Percentiles rank a stretch among this genome's conserved stretches.
Evolutionary conservation across 371 early-diverging fungal genomes (phyloP).

Genomic region (Gilbertella persicaria): DNA sequence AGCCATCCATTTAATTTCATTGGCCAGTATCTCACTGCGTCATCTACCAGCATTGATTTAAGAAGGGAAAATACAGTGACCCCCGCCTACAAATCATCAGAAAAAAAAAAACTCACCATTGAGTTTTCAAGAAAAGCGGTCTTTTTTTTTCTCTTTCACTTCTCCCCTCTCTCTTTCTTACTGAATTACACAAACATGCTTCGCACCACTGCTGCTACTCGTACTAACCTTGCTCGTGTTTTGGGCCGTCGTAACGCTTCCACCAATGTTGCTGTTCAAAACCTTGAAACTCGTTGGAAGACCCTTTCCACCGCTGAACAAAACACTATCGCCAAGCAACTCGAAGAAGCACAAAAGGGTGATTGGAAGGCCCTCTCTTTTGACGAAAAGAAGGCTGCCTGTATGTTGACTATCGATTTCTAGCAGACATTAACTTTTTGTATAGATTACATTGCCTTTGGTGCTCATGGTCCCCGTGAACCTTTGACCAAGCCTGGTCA

Average conservation of each 20-base stretch:
- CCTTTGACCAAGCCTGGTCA: slow-evolving; percentile 76
- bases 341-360: slow-evolving; percentile 85
- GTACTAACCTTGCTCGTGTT: slow-evolving; percentile 37
- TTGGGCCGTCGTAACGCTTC: slow-evolving; percentile 49
- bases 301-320: slow-evolving; percentile 85
- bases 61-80: no score
- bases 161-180: slow-evolving; percentile 24
- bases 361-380: slow-evolving; percentile 92
- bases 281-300: slow-evolving; percentile 83
- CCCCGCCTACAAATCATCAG: no score
- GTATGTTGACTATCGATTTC: slow-evolving; percentile 52
- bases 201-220: slow-evolving; percentile 40
- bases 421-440: neutral
- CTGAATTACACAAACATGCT: slow-evolving; percentile 33
- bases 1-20: no score
- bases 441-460: slow-evolving; percentile 89
- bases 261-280: slow-evolving; percentile 64
- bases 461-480: slow-evolving; percentile 90
- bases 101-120: no score
- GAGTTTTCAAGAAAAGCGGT: slow-evolving; percentile 10
- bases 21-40: no score
- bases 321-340: slow-evolving; percentile 77
- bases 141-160: slow-evolving; percentile 10
- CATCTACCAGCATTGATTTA: no score
- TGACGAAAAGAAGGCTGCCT: slow-evolving; percentile 92